These are phyloP conservation scores for Cyclaneusma minus DNA, from an alignment of 2,329 filamentous ascomycete species.

Conservation along the genomic window DNA sequence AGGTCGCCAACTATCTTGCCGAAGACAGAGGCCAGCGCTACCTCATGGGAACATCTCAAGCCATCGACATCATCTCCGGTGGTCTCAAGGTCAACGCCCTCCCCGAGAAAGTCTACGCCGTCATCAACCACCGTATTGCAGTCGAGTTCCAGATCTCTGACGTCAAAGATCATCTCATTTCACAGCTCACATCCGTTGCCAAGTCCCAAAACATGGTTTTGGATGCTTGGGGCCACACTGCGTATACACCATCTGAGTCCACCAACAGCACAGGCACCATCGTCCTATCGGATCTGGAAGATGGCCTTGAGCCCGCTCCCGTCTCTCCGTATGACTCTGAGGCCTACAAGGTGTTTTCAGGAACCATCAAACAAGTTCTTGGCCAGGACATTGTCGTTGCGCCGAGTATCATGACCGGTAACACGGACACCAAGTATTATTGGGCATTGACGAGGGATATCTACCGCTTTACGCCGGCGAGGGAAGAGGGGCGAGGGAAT, in stretches of 20 bases:
- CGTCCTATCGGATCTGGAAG: constrained; percentile 15
- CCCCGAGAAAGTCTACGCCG: constrained; percentile 34
- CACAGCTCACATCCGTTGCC: constrained; percentile 22
- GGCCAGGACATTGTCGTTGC: constrained; percentile 9
- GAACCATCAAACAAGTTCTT: constrained; percentile 9
- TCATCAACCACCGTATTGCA: constrained; percentile 37
- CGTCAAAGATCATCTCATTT: constrained; percentile 23
- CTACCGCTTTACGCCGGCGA: constrained; percentile 24
- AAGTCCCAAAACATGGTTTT: constrained; percentile 22
- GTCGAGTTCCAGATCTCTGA: constrained; percentile 8
- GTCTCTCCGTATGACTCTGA: constrained; percentile 19
- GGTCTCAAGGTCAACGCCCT: constrained; percentile 43
- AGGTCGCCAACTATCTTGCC: constrained; percentile 7
- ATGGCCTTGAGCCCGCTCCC: constrained; percentile 20
- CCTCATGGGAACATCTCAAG: constrained; percentile 40
- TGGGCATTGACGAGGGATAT: constrained; percentile 21
- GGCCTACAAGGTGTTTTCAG: constrained; percentile 10
- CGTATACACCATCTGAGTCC: constrained; percentile 13
- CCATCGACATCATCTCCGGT: constrained; percentile 35
- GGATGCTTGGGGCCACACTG: constrained; percentile 26
- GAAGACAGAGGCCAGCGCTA: constrained; percentile 22
- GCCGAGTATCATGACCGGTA: constrained; percentile 11
- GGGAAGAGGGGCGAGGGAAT: constrained; percentile 18
- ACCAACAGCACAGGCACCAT: constrained; percentile 19
- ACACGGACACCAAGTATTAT: constrained; percentile 13